These are phyloP conservation scores for Marvania coccoides DNA, from an alignment of 139 green algal genomes.

Conservation along the genomic window DNA sequence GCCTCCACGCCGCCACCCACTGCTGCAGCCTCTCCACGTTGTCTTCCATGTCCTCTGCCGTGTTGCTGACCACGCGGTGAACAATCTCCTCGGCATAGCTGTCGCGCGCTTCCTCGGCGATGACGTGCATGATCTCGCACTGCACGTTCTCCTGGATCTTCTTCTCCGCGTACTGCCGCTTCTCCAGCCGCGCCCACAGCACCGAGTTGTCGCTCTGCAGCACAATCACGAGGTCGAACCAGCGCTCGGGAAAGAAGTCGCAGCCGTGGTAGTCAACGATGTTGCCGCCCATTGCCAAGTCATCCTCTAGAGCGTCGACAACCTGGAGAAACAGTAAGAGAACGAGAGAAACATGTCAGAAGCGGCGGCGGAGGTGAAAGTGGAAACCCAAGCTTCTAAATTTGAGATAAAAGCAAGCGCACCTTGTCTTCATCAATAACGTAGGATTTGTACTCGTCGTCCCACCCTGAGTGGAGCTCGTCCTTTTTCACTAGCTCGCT, in stretches of 20 bases:
- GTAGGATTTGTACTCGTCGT: conserved; percentile 77
- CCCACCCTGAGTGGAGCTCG: conserved; percentile 70
- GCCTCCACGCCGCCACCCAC: conserved; percentile 47
- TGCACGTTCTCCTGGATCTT: conserved; percentile 96
- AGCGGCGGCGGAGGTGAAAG: too few relatives aligned
- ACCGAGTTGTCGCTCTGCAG: conserved; percentile 87
- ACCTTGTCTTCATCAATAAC: conserved; percentile 96
- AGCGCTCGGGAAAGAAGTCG: conserved; percentile 98
- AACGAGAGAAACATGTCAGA: too few relatives aligned
- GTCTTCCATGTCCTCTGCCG: conserved; percentile 84
- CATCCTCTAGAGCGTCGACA: conserved; percentile 83
- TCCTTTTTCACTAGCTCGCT: conserved; percentile 73
- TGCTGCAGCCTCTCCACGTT: conserved; percentile 71
- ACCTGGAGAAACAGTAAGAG: conserved; percentile 43
- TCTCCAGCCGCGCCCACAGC: conserved; percentile 82
- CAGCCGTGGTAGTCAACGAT: conserved; percentile 95
- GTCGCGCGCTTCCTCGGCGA: conserved; percentile 89
- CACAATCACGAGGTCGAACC: conserved; percentile 95
- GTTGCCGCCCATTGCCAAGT: conserved; percentile 63
- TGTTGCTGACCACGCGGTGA: conserved; percentile 71
- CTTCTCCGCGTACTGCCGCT: conserved; percentile 63
- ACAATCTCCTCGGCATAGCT: conserved; percentile 89
- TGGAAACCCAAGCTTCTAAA: too few relatives aligned
- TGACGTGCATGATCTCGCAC: conserved; percentile 97
- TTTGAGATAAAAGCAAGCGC: neutral